Conservation (phyloP, 345 rosid genomes). For the Microcos paniculata region DNA sequence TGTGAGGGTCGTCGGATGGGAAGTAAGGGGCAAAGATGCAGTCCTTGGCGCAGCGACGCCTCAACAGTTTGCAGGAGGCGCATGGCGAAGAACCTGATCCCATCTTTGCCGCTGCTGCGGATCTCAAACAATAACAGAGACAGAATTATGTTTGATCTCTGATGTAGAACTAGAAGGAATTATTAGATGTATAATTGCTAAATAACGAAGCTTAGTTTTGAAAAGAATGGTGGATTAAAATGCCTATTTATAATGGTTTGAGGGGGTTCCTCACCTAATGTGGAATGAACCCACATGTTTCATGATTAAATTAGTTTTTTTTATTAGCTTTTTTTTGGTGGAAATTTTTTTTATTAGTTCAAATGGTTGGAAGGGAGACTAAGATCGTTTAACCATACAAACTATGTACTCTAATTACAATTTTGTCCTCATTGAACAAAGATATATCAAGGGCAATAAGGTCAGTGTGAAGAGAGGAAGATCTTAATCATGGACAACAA, state of each 20-base stretch:
- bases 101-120: conserved; percentile 19
- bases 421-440: conserved; percentile 7
- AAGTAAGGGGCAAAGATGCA: conserved; percentile 91
- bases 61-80: conserved; percentile 76
- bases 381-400: neutral
- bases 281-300: conserved; percentile 32
- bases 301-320: neutral
- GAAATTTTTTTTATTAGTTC: neutral
- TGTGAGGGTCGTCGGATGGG: conserved; percentile 80
- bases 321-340: no score
- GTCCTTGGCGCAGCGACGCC: conserved; percentile 79
- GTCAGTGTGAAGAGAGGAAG: conserved; percentile 5
- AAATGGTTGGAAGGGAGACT: neutral
- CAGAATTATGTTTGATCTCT: neutral
- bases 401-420: neutral
- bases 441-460: neutral
- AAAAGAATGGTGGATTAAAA: conserved; percentile 31
- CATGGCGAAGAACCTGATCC: conserved; percentile 70
- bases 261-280: conserved; percentile 2
- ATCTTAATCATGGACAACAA: neutral
- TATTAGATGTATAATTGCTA: neutral
- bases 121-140: neutral
- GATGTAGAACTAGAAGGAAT: neutral
- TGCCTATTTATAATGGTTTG: conserved; percentile 51
- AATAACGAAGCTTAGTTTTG: conserved; percentile 27